Conservation (phyloP, 371 early-diverging fungal genomes). For the Saksenaea oblongispora region DNA sequence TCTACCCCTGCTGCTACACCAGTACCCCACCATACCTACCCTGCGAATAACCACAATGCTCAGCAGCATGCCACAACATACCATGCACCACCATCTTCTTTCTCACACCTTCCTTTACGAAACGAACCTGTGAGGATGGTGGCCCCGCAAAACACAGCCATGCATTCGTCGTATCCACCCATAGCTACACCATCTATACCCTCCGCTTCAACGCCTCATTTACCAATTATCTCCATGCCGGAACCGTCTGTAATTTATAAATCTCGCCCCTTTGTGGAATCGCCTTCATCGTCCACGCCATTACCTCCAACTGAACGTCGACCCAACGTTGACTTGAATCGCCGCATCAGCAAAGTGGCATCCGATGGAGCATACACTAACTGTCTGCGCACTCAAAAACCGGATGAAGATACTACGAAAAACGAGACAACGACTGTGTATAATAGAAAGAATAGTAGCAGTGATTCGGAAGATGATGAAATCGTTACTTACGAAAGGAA, state of each 20-base stretch:
- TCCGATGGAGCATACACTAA: neutral
- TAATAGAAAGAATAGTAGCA: neutral
- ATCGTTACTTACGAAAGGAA: neutral
- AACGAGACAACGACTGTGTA: neutral
- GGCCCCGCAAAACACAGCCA: neutral
- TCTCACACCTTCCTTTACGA: neutral
- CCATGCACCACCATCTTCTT: conserved; percentile 1
- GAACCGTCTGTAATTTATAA: neutral
- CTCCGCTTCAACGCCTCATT: neutral
- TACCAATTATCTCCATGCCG: neutral
- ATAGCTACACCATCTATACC: neutral
- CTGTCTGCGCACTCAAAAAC: neutral
- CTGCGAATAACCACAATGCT: neutral
- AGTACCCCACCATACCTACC: neutral
- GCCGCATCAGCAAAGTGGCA: neutral
- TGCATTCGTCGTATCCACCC: conserved; percentile 5
- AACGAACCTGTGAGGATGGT: conserved; percentile 13
- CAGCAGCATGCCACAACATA: neutral
- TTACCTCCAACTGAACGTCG: neutral
- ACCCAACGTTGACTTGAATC: neutral
- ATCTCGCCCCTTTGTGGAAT: neutral
- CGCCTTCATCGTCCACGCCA: neutral
- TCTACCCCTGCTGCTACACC: neutral
- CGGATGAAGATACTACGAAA: neutral
- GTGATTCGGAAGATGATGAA: neutral